Evolutionary conservation across 805 yeast species (phyloP), one percentile per base, ranked within the genome.

Genomic region (Blastobotrys americana): DNA sequence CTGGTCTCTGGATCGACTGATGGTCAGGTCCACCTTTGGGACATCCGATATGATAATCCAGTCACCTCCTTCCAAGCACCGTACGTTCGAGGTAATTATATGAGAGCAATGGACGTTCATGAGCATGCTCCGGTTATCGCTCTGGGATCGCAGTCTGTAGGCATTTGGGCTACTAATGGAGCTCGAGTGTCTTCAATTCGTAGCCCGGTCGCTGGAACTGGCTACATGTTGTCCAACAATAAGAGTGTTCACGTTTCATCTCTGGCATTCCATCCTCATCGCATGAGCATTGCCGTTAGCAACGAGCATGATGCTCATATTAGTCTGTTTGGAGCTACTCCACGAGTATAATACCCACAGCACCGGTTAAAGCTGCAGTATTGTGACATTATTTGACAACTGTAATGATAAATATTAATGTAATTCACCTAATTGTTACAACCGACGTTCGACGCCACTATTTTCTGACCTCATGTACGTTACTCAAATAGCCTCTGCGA

Each of bases 121-220:
- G 98, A 93, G 57, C 98, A 93, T 65, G 98, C 97, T 0, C 97
- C 98, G 1, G 72, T 93, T 2, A 76, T 93, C 46, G 90, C 89
- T 2, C 83, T 96, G 2, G 97, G 96, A 0, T 80, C 89, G 1
- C 82, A 82, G 49, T 72, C 76, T 28, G 78, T 88, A 13, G 82
- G 85, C 37, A 65, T 93, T 3, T 89, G 93, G 84, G 79, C 95
- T 2, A 86, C 96, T 0, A 68, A 83, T 0, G 97, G 97, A 2
- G 84, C 84, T 47, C 60, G 77, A 44, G 67, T 89, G 4, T 68
- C 85, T 1, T 72, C 75, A 6, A 74, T 89, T 52, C 74, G 73
- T 55, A 78, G 69, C 43, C 64, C 65, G 16, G 56, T 64, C 34
- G 43, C 58, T 9, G 39, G 54, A 16, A 54, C 57, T 38, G 40